Evolutionary conservation across 164 flowering plant species (phyloP).

Genomic region (Magnolia officinalis): DNA sequence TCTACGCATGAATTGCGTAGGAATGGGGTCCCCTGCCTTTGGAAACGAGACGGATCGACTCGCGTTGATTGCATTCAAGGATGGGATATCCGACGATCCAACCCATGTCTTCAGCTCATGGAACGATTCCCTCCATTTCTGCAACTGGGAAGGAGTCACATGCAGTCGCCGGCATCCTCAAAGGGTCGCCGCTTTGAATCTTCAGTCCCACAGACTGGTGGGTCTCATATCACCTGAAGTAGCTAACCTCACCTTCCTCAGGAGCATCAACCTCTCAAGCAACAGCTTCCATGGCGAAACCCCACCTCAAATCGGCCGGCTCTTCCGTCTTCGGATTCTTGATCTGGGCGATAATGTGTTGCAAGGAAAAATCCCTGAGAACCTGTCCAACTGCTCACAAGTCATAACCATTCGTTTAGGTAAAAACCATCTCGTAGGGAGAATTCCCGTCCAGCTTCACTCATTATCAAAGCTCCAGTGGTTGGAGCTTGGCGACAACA

Average conservation of each 20-base stretch:
- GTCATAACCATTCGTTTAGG: conserved; percentile 4
- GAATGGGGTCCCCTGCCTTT: neutral
- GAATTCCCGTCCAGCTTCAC: conserved; percentile 28
- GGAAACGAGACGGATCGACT: conserved; percentile 6
- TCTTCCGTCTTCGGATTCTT: conserved; percentile 8
- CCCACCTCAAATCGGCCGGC: conserved; percentile 6
- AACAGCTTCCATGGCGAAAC: conserved; percentile 16
- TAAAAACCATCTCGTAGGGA: conserved; percentile 16
- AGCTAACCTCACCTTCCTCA: conserved; percentile 23
- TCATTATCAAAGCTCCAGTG: conserved; percentile 15
- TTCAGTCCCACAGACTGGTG: conserved; percentile 1
- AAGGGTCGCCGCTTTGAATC: conserved; percentile 19
- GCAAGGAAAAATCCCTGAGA: conserved; percentile 22
- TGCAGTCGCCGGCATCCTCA: conserved; percentile 15
- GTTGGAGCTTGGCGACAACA: conserved; percentile 18
- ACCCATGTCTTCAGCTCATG: neutral
- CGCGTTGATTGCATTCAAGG: conserved; percentile 11
- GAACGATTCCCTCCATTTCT: conserved; percentile 13
- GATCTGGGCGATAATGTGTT: conserved; percentile 12
- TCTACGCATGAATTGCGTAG: conserved; percentile 2
- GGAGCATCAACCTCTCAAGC: conserved; percentile 2
- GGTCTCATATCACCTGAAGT: conserved; percentile 17
- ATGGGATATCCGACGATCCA: neutral
- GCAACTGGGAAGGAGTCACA: conserved; percentile 20
- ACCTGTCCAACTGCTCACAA: conserved; percentile 10